These are phyloP conservation scores for Aspergillus costaricaensis DNA, from an alignment of 2,329 filamentous ascomycete genomes.

Conservation along the genomic window DNA sequence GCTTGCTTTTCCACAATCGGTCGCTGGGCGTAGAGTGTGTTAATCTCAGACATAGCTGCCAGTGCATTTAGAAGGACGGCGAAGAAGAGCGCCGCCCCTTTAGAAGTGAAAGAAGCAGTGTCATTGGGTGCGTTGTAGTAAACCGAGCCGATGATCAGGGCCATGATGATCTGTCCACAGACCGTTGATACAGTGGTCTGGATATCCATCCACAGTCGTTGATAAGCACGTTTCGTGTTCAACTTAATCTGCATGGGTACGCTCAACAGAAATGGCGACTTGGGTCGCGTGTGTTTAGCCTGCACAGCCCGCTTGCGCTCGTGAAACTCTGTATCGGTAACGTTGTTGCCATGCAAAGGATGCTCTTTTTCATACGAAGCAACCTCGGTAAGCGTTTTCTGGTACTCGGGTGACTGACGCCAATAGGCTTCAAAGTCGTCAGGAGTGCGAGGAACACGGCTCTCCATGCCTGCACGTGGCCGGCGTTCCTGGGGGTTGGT, in stretches of 20 bases:
- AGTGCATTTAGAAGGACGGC: constrained; percentile 82
- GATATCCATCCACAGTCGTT: constrained; percentile 71
- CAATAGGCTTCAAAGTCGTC: constrained; percentile 61
- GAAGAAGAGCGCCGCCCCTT: constrained; percentile 79
- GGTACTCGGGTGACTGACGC: constrained; percentile 6
- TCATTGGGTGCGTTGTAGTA: constrained; percentile 71
- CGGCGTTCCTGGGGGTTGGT: constrained; percentile 63
- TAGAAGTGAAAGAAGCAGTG: constrained; percentile 72
- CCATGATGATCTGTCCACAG: constrained; percentile 67
- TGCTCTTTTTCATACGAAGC: constrained; percentile 8
- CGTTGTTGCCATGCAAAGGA: neutral
- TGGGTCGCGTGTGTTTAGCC: constrained; percentile 62
- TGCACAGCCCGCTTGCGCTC: constrained; percentile 35
- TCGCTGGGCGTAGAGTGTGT: constrained; percentile 21
- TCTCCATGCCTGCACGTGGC: constrained; percentile 53
- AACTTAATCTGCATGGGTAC: constrained; percentile 51
- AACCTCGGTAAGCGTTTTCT: constrained; percentile 2
- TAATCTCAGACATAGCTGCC: constrained; percentile 65
- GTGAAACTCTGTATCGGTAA: constrained; percentile 32
- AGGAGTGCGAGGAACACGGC: constrained; percentile 62
- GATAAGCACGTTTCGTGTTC: constrained; percentile 47
- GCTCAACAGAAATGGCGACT: constrained; percentile 72
- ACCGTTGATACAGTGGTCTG: constrained; percentile 66
- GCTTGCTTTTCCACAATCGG: constrained; percentile 23
- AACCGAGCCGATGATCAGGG: constrained; percentile 73